Percentiles rank a stretch among this genome's conserved stretches.
phyloP scores from a whole-genome alignment of 2,329 filamentous ascomycete species.

The Pseudogymnoascus sp. region DNA sequence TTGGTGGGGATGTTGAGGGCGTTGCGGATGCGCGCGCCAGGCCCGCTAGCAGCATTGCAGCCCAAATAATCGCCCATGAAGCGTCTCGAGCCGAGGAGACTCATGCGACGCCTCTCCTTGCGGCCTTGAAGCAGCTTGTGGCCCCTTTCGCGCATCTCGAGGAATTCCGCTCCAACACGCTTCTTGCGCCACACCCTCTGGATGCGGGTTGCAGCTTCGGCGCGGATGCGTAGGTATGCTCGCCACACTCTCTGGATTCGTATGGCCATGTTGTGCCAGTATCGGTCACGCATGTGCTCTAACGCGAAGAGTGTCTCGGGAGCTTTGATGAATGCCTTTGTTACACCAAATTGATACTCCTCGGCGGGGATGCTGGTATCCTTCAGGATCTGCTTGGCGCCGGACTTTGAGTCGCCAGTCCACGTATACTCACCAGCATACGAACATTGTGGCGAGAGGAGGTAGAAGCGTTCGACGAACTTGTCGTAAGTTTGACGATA shows the following conservation, averaged over 20 bases:
- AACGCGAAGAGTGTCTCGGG: constrained; percentile 94
- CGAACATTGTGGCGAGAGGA: constrained; percentile 86
- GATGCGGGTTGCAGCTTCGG: constrained; percentile 86
- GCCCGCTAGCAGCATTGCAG: constrained; percentile 69
- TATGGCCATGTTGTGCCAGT: constrained; percentile 99
- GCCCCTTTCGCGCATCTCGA: constrained; percentile 80
- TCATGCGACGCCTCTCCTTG: constrained; percentile 88
- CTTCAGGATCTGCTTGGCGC: constrained; percentile 85
- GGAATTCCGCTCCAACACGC: constrained; percentile 79
- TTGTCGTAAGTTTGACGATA: constrained; percentile 97
- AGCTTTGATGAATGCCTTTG: constrained; percentile 96
- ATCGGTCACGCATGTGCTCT: constrained; percentile 94
- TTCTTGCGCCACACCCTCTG: constrained; percentile 95
- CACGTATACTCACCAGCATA: constrained; percentile 98
- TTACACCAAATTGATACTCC: constrained; percentile 94
- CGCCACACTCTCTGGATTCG: constrained; percentile 96
- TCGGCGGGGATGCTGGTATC: constrained; percentile 92
- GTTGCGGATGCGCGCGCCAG: constrained; percentile 71
- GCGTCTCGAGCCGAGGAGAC: constrained; percentile 79
- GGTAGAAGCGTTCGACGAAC: constrained; percentile 94
- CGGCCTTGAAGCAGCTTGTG: constrained; percentile 72
- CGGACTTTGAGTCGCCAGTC: constrained; percentile 79
- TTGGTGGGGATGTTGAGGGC: constrained; percentile 62
- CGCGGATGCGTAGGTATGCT: constrained; percentile 86
- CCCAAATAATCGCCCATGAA: constrained; percentile 95